These are phyloP conservation scores for Coniochaeta sp. DNA, from an alignment of 2,329 filamentous ascomycete genomes.

Conservation along the genomic window DNA sequence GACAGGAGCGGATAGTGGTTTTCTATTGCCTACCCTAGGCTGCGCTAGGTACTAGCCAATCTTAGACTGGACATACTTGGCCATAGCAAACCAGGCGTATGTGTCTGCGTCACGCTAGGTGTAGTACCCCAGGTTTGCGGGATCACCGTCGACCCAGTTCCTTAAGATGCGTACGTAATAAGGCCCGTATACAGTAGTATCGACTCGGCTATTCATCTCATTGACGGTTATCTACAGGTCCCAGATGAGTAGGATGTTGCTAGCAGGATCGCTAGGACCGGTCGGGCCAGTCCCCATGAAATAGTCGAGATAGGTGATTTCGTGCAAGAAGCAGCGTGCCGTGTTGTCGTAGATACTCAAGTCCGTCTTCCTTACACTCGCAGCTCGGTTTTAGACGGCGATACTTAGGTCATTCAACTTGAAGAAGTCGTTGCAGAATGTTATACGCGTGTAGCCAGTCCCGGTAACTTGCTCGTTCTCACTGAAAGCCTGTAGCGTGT, in stretches of 20 bases:
- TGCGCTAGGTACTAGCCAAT: background rate
- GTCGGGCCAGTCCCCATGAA: background rate
- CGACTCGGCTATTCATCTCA: background rate
- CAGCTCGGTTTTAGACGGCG: background rate
- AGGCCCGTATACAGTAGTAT: background rate
- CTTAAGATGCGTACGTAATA: background rate
- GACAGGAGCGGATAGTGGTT: background rate
- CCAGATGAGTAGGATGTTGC: background rate
- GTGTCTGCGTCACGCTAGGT: slow-evolving; percentile 1
- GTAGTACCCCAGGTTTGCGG: background rate
- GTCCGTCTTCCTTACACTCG: background rate
- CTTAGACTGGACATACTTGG: background rate
- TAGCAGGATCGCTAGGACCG: background rate
- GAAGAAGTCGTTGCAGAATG: slow-evolving; percentile 3
- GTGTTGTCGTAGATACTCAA: background rate
- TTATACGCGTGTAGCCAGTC: background rate
- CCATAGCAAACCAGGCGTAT: slow-evolving; percentile 1
- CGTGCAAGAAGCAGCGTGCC: slow-evolving; percentile 3
- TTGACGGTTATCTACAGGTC: background rate
- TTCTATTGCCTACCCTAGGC: background rate
- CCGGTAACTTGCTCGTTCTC: background rate
- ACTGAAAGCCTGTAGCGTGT: background rate
- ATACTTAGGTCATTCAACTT: background rate
- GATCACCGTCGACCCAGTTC: slow-evolving; percentile 1
- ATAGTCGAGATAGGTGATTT: slow-evolving; percentile 3